Percentiles rank a stretch among this genome's conserved stretches.
phyloP scores from a whole-genome alignment of 2,329 filamentous ascomycete genomes.

The Penicillium janthinellum region DNA sequence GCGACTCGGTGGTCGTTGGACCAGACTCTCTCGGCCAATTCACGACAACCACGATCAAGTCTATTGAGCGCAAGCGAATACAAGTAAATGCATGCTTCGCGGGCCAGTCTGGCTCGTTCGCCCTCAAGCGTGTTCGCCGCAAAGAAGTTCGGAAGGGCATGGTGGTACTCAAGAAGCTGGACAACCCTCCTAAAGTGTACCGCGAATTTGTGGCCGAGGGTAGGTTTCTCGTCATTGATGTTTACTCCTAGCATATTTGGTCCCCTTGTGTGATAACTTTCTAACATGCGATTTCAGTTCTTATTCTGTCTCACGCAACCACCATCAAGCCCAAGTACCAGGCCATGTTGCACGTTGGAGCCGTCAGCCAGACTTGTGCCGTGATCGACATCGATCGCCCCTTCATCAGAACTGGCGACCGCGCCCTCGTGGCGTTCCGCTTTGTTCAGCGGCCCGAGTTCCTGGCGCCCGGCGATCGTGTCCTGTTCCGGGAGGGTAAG shows the following conservation, averaged over 20 bases:
- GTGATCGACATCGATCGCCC: slow-evolving; percentile 98
- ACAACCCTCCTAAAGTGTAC: slow-evolving; percentile 73
- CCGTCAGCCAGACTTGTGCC: slow-evolving; percentile 90
- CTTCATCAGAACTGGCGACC: slow-evolving; percentile 89
- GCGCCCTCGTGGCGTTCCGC: slow-evolving; percentile 90
- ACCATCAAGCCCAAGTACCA: slow-evolving; percentile 98
- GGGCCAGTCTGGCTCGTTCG: slow-evolving; percentile 90
- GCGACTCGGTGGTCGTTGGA: slow-evolving; percentile 86
- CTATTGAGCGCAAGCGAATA: slow-evolving; percentile 93
- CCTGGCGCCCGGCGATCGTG: slow-evolving; percentile 79
- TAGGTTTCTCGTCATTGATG: slow-evolving; percentile 36
- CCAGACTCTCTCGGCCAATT: slow-evolving; percentile 92
- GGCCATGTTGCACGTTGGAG: slow-evolving; percentile 95
- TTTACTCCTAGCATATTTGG: background rate
- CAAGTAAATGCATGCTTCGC: slow-evolving; percentile 83
- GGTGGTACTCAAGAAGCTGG: slow-evolving; percentile 86
- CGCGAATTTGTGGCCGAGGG: slow-evolving; percentile 78
- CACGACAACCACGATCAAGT: slow-evolving; percentile 79
- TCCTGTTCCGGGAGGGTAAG: slow-evolving; percentile 89
- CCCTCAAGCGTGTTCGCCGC: slow-evolving; percentile 79
- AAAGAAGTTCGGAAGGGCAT: slow-evolving; percentile 97
- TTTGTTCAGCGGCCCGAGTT: slow-evolving; percentile 96
- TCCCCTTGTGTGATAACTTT: background rate
- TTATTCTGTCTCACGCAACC: slow-evolving; percentile 93
- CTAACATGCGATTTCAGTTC: slow-evolving; percentile 55